phyloP scores from a whole-genome alignment of 1,284 basidiomycete species.

The Ustilago crameri region DNA sequence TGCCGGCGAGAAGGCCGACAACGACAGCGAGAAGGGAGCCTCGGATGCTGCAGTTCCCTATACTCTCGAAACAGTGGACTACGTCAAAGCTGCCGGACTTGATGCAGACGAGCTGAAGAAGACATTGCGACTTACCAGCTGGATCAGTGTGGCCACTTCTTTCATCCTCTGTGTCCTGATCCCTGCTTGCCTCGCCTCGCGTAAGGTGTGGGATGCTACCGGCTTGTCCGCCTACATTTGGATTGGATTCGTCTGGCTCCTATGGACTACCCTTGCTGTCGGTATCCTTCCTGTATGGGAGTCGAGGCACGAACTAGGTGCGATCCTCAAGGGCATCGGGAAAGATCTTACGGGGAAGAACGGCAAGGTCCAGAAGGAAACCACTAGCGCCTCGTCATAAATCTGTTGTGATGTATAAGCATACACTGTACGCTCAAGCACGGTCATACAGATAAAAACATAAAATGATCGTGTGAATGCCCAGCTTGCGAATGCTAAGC shows the following conservation, averaged over 20 bases:
- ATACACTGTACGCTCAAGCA: no score
- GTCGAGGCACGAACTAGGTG: slow-evolving; percentile 75
- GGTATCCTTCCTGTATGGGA: slow-evolving; percentile 88
- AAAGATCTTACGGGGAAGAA: slow-evolving; percentile 48
- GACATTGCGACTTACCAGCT: slow-evolving; percentile 35
- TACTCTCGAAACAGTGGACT: slow-evolving; percentile 31
- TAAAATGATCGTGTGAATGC: no score
- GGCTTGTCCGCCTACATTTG: slow-evolving; percentile 64
- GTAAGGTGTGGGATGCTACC: slow-evolving; percentile 50
- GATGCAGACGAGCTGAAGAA: slow-evolving; percentile 49
- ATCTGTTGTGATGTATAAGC: not conserved
- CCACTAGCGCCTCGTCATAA: slow-evolving; percentile 7
- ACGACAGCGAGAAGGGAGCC: slow-evolving; percentile 31
- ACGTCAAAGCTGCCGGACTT: slow-evolving; percentile 51
- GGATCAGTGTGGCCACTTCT: slow-evolving; percentile 46
- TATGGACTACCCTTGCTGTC: slow-evolving; percentile 75
- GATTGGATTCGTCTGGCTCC: slow-evolving; percentile 81
- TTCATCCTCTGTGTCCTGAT: slow-evolving; percentile 57
- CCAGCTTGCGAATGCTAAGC: no score
- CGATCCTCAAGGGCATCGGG: slow-evolving; percentile 75
- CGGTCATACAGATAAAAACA: no score
- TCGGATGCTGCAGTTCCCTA: slow-evolving; percentile 7
- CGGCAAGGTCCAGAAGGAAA: slow-evolving; percentile 17
- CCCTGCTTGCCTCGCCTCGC: slow-evolving; percentile 53
- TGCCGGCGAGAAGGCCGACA: slow-evolving; percentile 14